Evolutionary conservation across 177 flowering plant species (phyloP).

Genomic region (Vitis hybrid): DNA sequence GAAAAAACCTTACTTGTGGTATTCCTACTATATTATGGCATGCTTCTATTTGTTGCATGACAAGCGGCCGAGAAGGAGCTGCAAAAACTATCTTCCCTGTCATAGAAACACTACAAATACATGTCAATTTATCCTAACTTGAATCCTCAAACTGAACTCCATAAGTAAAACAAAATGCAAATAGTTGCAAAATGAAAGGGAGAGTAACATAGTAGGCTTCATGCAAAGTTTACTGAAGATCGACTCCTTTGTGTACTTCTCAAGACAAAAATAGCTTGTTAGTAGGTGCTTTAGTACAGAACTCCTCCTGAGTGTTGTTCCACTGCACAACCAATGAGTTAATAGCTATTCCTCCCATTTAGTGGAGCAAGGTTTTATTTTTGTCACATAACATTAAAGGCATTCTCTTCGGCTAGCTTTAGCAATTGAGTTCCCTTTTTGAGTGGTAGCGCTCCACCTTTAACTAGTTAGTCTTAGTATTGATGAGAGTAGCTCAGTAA

Average conservation of each 20-base stretch:
- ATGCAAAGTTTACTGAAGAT: background rate
- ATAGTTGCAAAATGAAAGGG: background rate
- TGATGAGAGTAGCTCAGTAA: no score
- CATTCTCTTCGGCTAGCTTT: no score
- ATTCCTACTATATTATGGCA: constrained; percentile 97
- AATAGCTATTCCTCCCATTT: no score
- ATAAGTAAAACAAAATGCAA: background rate
- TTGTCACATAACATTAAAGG: no score
- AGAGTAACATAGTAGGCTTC: background rate
- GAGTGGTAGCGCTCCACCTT: no score
- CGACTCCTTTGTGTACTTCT: background rate
- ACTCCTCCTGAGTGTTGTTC: no score
- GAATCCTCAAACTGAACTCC: constrained; percentile 2
- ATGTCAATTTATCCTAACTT: constrained; percentile 1
- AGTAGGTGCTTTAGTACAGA: no score
- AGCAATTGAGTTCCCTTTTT: no score
- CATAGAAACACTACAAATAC: constrained; percentile 12
- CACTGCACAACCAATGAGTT: no score
- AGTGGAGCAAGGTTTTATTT: no score
- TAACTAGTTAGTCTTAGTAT: no score
- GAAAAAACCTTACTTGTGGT: constrained; percentile 61
- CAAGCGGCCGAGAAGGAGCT: constrained; percentile 96
- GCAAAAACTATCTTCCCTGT: constrained; percentile 93
- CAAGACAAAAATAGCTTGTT: background rate
- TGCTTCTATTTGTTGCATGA: constrained; percentile 95